Evolutionary conservation across 768 basidiomycete species (phyloP), one percentile per base, ranked within the genome.

Genomic region (Mycena kentingensis): DNA sequence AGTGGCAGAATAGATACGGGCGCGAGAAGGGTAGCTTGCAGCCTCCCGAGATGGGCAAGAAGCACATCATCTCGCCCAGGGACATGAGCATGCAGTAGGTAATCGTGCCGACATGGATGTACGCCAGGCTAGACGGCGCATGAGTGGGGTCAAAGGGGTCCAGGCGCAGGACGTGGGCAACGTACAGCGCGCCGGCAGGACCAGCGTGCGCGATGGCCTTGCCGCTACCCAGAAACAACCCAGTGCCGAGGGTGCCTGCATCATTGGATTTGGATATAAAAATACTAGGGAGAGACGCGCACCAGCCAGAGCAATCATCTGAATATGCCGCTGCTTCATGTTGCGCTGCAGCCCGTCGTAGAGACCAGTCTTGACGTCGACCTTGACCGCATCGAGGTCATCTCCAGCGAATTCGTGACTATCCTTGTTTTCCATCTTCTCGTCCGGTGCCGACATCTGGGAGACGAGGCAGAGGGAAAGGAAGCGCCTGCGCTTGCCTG

Each of bases 211-310:
- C 70, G 21, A 84, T 71, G 13, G 75, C 72, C 32, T 64, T 69
- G 1, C 79, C 83, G 3, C 78, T 76, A 5, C 80, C 78, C 13
- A 85, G 65, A 65, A 85, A 83, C 3, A 84, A 69, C 44, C 83
- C 81, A 2, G 80, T 81, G 16, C 81, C 80, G 48, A 79, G 78
- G 57, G 70, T 73, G 65, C 65, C 27, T 68, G 67, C 67, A 68
- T 67, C 3, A 68, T 66, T 42, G 70, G 59, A n/a, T 22, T 22
- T 8, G 4, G 11, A 19, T n/a, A 19, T 12, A 18, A 19, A 13
- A 11, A 1, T 21, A 15, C 31, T 11, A 16, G 19, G 13, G 18
- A 15, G 11, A 19, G 5, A 46, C 54, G 8, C 12, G 51, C 54
- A 15, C 54, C 54, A 4, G 54, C 55, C 3, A 56, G 45, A 12